Base-by-base conservation (phyloP, 163 green algal species). In the Chloromonas sp. region DNA sequence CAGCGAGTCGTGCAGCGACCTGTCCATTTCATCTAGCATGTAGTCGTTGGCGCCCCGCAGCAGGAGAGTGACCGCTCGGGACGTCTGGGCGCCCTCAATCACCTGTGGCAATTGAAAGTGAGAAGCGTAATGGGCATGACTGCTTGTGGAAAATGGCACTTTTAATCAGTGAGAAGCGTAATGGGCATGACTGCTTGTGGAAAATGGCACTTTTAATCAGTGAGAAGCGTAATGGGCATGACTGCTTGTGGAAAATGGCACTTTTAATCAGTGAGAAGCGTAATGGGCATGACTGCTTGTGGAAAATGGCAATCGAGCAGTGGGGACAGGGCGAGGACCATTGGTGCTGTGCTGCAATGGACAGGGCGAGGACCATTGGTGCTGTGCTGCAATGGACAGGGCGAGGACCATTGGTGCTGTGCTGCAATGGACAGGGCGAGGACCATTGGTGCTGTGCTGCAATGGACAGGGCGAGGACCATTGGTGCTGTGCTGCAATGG, bases 11-110 rank as follows among this genome's bases (percentile, higher is more conserved):
- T 99, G 97, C 81, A 99, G 88, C 3, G 93, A 96, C 82, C 97
- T 92, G 88, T 99, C 97, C 91, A 99, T 97, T 91, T 99, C 97
- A 89, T 99, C 97, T 61, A 99, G 92, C 94, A 99, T 96, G 93
- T 98, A 98, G 90, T 99, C 97, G 86, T 99, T 99, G 61, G 97
- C 96, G 76, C 97, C 97, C 5, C 97, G 93, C 84, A 99, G 91
- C 87, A 99, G 93, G 84, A 99, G 87, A n/a, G 95, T 98, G 3
- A 93, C 92, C 61, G 94, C 95, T 13, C 83, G 85, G 81, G 78
- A 82, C 70, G 82, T 91, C 82, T 87, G 89, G 79, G 88, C 90
- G 60, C 93, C 93, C 60, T 89, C 90, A 84, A 98, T 91, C 88
- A 96, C 93, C 15, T 74, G 66, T 36, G 36, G 36, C 36, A 36